phyloP scores from a whole-genome alignment of 1,139 yeast genomes.

The Suhomyces taliae region DNA sequence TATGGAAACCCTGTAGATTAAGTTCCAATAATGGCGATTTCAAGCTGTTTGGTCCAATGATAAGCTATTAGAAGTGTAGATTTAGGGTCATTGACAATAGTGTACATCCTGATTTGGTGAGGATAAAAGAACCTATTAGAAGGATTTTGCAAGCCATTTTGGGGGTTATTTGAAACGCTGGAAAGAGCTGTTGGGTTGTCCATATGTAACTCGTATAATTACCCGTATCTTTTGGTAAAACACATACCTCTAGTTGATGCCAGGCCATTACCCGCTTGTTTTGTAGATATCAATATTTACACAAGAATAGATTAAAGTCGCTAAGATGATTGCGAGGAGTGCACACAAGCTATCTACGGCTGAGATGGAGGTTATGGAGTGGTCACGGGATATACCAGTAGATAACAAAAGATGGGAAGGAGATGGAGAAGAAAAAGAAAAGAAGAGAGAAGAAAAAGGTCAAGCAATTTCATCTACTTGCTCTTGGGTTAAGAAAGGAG shows the following conservation, averaged over 20 bases:
- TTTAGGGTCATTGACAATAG: too few species aligned
- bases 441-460: neutral
- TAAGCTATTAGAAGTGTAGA: too few species aligned
- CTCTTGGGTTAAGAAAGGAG: too few species aligned
- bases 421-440: neutral
- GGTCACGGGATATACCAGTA: neutral
- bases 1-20: too few species aligned
- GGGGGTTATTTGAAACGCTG: neutral
- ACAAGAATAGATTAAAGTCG: neutral
- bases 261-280: constrained; percentile 28
- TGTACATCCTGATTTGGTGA: too few species aligned
- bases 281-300: too few species aligned
- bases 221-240: neutral
- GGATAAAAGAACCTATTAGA: too few species aligned
- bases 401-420: neutral
- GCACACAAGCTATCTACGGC: neutral
- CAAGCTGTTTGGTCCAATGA: too few species aligned
- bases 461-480: too few species aligned
- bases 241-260: constrained; percentile 43
- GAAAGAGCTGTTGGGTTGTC: too few species aligned
- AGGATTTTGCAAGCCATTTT: neutral
- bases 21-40: too few species aligned
- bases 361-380: neutral
- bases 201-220: too few species aligned
- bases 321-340: neutral